These are phyloP conservation scores for Amphicarpaea edgeworthii DNA, from an alignment of 306 rosid species.

Conservation along the genomic window DNA sequence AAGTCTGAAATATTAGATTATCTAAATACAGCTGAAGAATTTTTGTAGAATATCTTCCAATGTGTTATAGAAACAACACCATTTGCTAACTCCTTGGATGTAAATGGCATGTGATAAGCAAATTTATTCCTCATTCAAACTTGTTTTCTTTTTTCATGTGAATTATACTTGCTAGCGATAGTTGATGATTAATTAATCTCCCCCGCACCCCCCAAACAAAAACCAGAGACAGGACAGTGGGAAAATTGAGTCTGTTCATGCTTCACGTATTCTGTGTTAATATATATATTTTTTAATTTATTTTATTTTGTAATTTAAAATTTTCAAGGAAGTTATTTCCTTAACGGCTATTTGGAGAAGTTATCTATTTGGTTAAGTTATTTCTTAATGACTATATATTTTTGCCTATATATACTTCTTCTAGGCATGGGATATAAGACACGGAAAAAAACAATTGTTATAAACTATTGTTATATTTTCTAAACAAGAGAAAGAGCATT, in stretches of 20 bases:
- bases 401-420: too few relatives aligned
- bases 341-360: too few relatives aligned
- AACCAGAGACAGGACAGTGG: background rate
- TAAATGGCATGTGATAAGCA: constrained; percentile 20
- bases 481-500: too few relatives aligned
- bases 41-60: constrained; percentile 48
- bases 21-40: constrained; percentile 71
- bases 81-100: background rate
- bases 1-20: constrained; percentile 79
- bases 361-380: too few relatives aligned
- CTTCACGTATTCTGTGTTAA: background rate
- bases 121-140: background rate
- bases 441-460: too few relatives aligned
- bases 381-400: too few relatives aligned
- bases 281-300: too few relatives aligned
- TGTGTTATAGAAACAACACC: constrained; percentile 7
- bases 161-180: background rate
- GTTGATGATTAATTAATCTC: background rate
- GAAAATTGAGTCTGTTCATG: background rate
- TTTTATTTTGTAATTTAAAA: too few relatives aligned
- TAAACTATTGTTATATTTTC: too few relatives aligned
- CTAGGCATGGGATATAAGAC: too few relatives aligned
- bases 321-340: too few relatives aligned
- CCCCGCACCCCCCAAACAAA: too few relatives aligned
- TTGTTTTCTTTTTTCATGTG: background rate